These are phyloP conservation scores for Taphrina betulina DNA, from an alignment of 1,139 yeast species.

Conservation along the genomic window DNA sequence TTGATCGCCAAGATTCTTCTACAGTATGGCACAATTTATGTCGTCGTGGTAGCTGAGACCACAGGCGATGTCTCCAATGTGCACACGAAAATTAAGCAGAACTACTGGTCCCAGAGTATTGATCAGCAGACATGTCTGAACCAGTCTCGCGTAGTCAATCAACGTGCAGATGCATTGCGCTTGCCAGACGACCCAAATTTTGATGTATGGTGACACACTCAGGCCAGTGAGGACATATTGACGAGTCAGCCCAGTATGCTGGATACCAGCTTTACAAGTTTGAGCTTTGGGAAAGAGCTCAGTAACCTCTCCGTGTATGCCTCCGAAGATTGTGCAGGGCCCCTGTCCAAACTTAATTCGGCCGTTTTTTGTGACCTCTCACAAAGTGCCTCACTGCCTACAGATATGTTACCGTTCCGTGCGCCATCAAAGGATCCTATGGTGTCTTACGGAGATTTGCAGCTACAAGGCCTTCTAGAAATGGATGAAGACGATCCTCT, in stretches of 20 bases:
- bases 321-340: too few relatives aligned
- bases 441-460: too few relatives aligned
- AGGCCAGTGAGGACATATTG: neutral
- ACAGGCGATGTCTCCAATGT: constrained; percentile 33
- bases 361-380: too few relatives aligned
- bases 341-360: too few relatives aligned
- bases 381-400: too few relatives aligned
- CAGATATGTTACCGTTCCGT: too few relatives aligned
- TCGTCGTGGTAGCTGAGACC: neutral
- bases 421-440: too few relatives aligned
- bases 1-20: neutral
- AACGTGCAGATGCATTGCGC: constrained; percentile 14
- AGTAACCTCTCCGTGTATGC: too few relatives aligned
- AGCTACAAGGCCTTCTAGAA: too few relatives aligned
- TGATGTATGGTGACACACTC: constrained; percentile 19
- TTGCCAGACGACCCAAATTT: constrained; percentile 34
- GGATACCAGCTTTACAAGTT: too few relatives aligned
- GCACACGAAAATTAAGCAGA: constrained; percentile 28
- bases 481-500: too few relatives aligned
- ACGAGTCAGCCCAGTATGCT: neutral
- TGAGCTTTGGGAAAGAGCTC: too few relatives aligned
- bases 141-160: neutral
- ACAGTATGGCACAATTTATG: neutral
- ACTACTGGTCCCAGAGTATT: constrained; percentile 1
- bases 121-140: constrained; percentile 7